phyloP scores from a whole-genome alignment of 2,329 filamentous ascomycete genomes.

The Tricladium varicosporioides region DNA sequence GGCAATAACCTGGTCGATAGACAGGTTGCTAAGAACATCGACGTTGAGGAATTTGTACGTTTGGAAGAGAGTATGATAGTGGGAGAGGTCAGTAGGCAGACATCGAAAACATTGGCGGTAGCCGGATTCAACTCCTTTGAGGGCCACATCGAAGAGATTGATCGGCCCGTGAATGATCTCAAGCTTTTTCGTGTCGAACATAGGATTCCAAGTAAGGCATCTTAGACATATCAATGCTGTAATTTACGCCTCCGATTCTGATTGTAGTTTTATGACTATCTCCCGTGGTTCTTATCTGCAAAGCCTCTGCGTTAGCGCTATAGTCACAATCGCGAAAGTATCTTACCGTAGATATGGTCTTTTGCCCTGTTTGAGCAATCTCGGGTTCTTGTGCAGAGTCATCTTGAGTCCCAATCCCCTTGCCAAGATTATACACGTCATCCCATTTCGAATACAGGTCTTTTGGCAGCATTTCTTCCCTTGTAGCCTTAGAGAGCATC shows the following conservation, averaged over 20 bases:
- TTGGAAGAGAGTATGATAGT: not conserved
- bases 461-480: too few species aligned
- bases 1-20: not conserved
- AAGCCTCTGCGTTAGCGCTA: too few species aligned
- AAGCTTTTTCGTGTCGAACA: not conserved
- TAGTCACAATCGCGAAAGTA: too few species aligned
- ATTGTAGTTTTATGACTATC: too few species aligned
- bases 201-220: not conserved
- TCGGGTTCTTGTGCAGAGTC: too few species aligned
- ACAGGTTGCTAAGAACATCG: not conserved
- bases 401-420: too few species aligned
- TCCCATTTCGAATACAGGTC: too few species aligned
- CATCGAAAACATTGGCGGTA: conserved; percentile 29
- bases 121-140: conserved; percentile 31
- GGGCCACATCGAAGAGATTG: conserved; percentile 25
- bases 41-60: not conserved
- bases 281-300: not conserved
- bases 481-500: too few species aligned
- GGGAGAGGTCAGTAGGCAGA: not conserved
- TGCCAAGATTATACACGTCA: too few species aligned
- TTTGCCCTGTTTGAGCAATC: too few species aligned
- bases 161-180: conserved; percentile 26
- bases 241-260: not conserved
- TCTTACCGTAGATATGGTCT: too few species aligned
- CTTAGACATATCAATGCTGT: not conserved